Evolutionary conservation across 441 rosid species (phyloP), one percentile per base, ranked within the genome.

Genomic region (Lagerstroemia fauriei): DNA sequence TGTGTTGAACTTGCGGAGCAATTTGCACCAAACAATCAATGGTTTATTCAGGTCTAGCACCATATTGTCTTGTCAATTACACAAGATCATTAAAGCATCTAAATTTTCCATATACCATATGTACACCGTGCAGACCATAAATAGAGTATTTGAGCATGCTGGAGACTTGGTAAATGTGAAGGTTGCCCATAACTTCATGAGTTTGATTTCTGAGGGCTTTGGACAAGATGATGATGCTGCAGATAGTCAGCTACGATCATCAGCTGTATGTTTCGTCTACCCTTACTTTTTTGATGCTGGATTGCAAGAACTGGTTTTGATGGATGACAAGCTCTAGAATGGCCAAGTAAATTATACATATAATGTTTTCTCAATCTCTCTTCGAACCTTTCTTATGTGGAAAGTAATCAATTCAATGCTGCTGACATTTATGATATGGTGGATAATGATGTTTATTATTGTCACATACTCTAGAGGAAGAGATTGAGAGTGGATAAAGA

Each of bases 1-100:
- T 96, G 98, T 81, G 97, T 95, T 81, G 98, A 94, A 80, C 94
- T 96, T 78, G 98, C 98, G 0, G 99, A 95, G 88, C 98, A 96
- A 86, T 96, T 93, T 89, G 99, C 98, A 59, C 98, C 98, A 48
- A 94, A 95, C 83, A 96, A 94, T 89, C 98, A 90, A 61, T 96
- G 98, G 99, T 95, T 96, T 86, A 96, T 96, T 83, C 94, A 91
- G 97, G 99, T 96, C 53, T 77, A 25, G 38, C 75, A n/a, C n/a
- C n/a, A n/a, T n/a, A n/a, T n/a, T n/a, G n/a, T n/a, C n/a, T n/a
- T n/a, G n/a, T n/a, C n/a, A n/a, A n/a, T n/a, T n/a, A n/a, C n/a
- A n/a, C n/a, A n/a, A n/a, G n/a, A n/a, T n/a, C n/a, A n/a, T n/a
- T n/a, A n/a, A n/a, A n/a, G n/a, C n/a, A n/a, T n/a, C n/a, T n/a